These are phyloP conservation scores for Diplocarpon rosae DNA, from an alignment of 2,329 filamentous ascomycete genomes.

Conservation along the genomic window DNA sequence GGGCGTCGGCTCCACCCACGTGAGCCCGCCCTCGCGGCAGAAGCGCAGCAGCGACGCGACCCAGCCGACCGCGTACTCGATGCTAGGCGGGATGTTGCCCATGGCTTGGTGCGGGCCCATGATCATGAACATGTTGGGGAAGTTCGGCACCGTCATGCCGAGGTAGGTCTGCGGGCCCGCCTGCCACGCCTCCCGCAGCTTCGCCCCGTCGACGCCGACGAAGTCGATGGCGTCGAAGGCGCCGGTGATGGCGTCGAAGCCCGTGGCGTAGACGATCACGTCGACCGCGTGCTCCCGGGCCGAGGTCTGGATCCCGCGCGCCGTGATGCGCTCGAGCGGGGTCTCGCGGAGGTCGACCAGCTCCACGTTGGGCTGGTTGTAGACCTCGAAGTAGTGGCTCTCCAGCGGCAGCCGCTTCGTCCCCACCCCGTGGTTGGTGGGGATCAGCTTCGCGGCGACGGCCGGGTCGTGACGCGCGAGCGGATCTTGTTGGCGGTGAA, in stretches of 20 bases:
- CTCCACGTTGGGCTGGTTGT: slow-evolving; percentile 26
- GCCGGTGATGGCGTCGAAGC: slow-evolving; percentile 21
- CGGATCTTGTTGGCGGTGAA: slow-evolving; percentile 30
- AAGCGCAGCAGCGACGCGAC: slow-evolving; percentile 29
- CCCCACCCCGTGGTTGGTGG: slow-evolving; percentile 25
- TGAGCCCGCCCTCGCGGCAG: slow-evolving; percentile 27
- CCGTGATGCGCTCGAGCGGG: slow-evolving; percentile 25
- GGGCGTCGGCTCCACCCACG: slow-evolving; percentile 31
- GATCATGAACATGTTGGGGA: slow-evolving; percentile 29
- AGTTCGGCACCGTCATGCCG: slow-evolving; percentile 12
- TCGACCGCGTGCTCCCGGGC: slow-evolving; percentile 24
- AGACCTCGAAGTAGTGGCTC: slow-evolving; percentile 27
- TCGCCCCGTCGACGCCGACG: slow-evolving; percentile 10
- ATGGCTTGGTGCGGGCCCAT: slow-evolving; percentile 35
- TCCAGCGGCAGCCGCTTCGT: slow-evolving; percentile 14
- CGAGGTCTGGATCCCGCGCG: slow-evolving; percentile 25
- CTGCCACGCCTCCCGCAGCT: slow-evolving; percentile 13
- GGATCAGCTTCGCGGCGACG: slow-evolving; percentile 29
- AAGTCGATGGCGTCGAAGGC: slow-evolving; percentile 6
- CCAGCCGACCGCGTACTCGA: slow-evolving; percentile 34
- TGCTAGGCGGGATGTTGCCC: slow-evolving; percentile 32
- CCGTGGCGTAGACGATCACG: slow-evolving; percentile 25
- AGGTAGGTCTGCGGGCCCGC: slow-evolving; percentile 14
- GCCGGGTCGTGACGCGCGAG: slow-evolving; percentile 28
- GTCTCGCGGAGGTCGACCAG: slow-evolving; percentile 18